These are phyloP conservation scores for Kuraishia cidri DNA, from an alignment of 805 yeast genomes.

Conservation along the genomic window DNA sequence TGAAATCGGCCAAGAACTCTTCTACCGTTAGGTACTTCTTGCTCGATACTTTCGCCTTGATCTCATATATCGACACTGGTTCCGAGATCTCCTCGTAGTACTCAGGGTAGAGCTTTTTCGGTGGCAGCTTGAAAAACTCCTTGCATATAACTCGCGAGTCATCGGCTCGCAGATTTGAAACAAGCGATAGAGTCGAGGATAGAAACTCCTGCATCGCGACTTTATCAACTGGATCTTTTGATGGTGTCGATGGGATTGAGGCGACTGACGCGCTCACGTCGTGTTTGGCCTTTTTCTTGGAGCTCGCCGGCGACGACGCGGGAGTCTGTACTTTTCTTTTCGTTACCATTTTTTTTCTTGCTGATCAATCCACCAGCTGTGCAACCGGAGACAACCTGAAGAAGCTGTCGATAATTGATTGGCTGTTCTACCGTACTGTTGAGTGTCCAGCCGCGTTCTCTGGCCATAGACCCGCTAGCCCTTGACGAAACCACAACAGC, in stretches of 20 bases:
- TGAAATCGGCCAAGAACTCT: slow-evolving; percentile 51
- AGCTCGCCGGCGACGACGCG: not conserved
- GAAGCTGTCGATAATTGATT: too few species aligned
- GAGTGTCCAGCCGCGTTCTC: too few species aligned
- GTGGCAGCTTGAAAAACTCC: slow-evolving; percentile 66
- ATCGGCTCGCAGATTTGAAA: slow-evolving; percentile 24
- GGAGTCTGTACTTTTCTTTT: not conserved
- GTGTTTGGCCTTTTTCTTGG: not conserved
- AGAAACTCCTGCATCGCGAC: slow-evolving; percentile 20
- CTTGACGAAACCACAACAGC: too few species aligned
- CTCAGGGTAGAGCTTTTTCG: slow-evolving; percentile 69
- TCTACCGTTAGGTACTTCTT: slow-evolving; percentile 25
- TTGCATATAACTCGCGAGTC: slow-evolving; percentile 25
- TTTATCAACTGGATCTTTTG: not conserved
- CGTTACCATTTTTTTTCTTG: too few species aligned
- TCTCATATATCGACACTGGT: slow-evolving; percentile 68
- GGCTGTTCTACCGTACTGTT: too few species aligned
- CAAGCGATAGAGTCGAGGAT: slow-evolving; percentile 20
- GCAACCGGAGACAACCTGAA: too few species aligned
- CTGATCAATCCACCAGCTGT: too few species aligned
- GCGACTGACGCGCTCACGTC: too few species aligned
- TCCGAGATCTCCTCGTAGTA: slow-evolving; percentile 55
- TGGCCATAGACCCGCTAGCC: too few species aligned
- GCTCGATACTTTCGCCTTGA: slow-evolving; percentile 35
- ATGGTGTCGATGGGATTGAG: too few species aligned